Conservation (phyloP, 805 yeast species). For the Wickerhamomyces canadensis region DNA sequence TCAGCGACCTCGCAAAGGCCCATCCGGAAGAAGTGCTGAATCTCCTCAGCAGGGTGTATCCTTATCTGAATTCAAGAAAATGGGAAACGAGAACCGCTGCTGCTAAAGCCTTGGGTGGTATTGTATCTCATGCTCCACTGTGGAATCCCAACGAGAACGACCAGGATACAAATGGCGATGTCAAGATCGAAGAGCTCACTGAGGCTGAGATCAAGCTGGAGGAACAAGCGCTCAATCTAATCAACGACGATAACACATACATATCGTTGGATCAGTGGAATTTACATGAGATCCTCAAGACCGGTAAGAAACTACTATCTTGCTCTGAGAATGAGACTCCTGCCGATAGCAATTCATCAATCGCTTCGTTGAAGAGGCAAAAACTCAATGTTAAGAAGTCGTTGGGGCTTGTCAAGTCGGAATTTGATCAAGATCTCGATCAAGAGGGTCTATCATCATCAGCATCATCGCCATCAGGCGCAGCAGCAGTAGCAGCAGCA, state of each 20-base stretch:
- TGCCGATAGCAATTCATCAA: constrained; percentile 36
- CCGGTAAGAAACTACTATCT: constrained; percentile 41
- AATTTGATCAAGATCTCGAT: constrained; percentile 19
- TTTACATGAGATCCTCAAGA: constrained; percentile 40
- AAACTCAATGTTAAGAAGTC: constrained; percentile 37
- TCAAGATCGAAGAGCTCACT: constrained; percentile 17
- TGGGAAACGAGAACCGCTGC: constrained; percentile 98
- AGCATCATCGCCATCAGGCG: constrained; percentile 12
- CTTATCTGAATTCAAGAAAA: constrained; percentile 71
- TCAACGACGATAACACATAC: constrained; percentile 33
- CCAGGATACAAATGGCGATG: constrained; percentile 16
- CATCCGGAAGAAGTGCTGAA: constrained; percentile 91
- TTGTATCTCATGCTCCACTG: constrained; percentile 64
- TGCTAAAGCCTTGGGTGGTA: constrained; percentile 91
- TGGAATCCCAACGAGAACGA: constrained; percentile 72
- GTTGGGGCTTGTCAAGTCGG: constrained; percentile 36
- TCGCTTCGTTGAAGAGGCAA: constrained; percentile 31
- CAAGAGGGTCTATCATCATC: constrained; percentile 9
- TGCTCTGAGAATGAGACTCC: constrained; percentile 26
- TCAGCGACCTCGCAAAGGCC: constrained; percentile 86
- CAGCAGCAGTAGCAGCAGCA: constrained; percentile 5
- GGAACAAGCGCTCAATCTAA: constrained; percentile 9
- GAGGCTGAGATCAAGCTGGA: constrained; percentile 20
- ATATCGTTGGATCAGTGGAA: constrained; percentile 47
- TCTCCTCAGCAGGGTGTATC: constrained; percentile 82